A percentile compares a stretch with the other conserved stretches of the same genome.
phyloP scores from a whole-genome alignment of 202 grass and related monocot genomes.

The Miscanthus sacchariflorus region DNA sequence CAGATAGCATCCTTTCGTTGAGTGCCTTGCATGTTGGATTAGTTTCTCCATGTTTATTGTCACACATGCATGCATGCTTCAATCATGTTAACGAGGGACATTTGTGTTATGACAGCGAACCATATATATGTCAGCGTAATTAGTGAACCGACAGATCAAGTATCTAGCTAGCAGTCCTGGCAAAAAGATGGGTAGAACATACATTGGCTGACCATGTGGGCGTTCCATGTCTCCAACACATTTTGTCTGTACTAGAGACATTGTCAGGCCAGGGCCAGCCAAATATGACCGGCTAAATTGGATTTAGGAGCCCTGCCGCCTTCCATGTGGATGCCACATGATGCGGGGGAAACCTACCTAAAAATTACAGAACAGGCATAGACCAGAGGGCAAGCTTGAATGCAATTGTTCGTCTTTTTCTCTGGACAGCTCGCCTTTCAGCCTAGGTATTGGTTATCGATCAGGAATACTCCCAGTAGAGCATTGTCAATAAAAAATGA shows the following conservation, averaged over 20 bases:
- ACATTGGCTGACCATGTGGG: conserved; percentile 56
- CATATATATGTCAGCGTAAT: neutral
- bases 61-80: neutral
- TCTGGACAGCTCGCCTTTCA: too few species aligned
- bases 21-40: neutral
- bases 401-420: too few species aligned
- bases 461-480: too few species aligned
- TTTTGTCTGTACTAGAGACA: conserved; percentile 42
- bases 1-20: neutral
- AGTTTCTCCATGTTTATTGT: conserved; percentile 1
- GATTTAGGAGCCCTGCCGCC: conserved; percentile 45
- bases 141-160: neutral
- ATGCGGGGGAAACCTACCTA: conserved; percentile 39
- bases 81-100: neutral
- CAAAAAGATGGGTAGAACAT: neutral
- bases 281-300: conserved; percentile 51
- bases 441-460: too few species aligned
- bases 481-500: too few species aligned
- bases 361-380: neutral
- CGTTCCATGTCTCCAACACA: conserved; percentile 47
- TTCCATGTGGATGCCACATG: conserved; percentile 62
- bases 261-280: conserved; percentile 36
- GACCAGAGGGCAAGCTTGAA: neutral
- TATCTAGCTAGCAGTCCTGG: neutral
- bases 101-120: neutral